Evolutionary conservation across 2,329 filamentous ascomycete genomes (phyloP).

Genomic region (Fusarium redolens): DNA sequence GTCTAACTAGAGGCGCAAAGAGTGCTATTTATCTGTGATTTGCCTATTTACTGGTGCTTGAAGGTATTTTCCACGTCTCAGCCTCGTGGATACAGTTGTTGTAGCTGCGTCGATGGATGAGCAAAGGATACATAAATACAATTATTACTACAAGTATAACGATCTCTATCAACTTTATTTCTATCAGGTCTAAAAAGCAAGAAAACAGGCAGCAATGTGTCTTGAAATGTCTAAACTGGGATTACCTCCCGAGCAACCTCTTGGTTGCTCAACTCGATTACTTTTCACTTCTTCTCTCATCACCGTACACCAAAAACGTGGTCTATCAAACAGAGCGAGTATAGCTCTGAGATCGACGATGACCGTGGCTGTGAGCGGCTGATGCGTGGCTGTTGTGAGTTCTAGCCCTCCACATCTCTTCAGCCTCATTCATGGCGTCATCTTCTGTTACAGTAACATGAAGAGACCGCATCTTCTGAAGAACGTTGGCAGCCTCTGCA

Average conservation of each 20-base stretch:
- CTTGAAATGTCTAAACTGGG: neutral
- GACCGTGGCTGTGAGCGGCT: neutral
- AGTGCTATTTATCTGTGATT: too few relatives aligned
- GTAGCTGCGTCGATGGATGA: accelerated
- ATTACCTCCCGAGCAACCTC: neutral
- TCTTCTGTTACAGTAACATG: neutral
- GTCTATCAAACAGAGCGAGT: neutral
- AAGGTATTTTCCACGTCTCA: neutral
- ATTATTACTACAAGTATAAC: neutral
- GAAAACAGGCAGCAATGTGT: neutral
- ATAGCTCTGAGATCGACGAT: neutral
- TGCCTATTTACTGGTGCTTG: too few relatives aligned
- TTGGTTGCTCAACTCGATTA: too few relatives aligned
- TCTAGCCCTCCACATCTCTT: slow-evolving; percentile 6
- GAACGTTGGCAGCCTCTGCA: neutral
- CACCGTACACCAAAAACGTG: neutral
- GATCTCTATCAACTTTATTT: neutral
- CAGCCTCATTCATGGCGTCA: neutral
- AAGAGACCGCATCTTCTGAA: neutral
- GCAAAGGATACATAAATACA: neutral
- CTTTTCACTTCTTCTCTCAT: neutral
- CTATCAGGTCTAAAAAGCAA: neutral
- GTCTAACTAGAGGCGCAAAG: too few relatives aligned
- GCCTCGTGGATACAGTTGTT: neutral
- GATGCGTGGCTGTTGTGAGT: neutral